A percentile compares a stretch with the other conserved stretches of the same genome.
These are phyloP conservation scores for Hapsidospora chrysogenum DNA, from an alignment of 495 filamentous ascomycete genomes.

Conservation along the genomic window DNA sequence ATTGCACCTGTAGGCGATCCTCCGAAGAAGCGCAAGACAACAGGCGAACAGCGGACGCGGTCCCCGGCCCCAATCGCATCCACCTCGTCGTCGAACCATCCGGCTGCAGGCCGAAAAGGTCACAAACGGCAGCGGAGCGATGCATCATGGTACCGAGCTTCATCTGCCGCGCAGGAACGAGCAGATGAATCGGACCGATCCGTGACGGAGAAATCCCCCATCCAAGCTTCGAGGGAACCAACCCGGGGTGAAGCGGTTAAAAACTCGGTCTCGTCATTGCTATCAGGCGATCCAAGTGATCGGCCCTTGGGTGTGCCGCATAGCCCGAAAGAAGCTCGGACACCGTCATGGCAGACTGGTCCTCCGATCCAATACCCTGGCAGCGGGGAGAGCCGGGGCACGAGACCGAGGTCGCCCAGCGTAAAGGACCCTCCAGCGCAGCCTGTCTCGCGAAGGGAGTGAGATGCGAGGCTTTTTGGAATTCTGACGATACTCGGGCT, in stretches of 20 bases:
- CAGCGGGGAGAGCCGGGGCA: not conserved
- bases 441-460: too few species aligned
- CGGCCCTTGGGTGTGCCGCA: too few species aligned
- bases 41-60: slow-evolving; percentile 33
- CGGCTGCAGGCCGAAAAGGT: slow-evolving; percentile 41
- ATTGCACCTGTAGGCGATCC: slow-evolving; percentile 36
- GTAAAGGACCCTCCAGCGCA: not conserved
- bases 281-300: slow-evolving; percentile 22
- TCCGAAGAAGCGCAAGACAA: slow-evolving; percentile 59
- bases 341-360: not conserved
- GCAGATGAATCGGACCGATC: slow-evolving; percentile 19
- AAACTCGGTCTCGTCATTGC: slow-evolving; percentile 29
- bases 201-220: slow-evolving; percentile 24
- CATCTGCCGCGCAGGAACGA: slow-evolving; percentile 13
- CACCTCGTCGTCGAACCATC: slow-evolving; percentile 34
- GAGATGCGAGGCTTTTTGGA: too few species aligned
- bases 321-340: not conserved
- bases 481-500: too few species aligned
- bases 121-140: slow-evolving; percentile 60
- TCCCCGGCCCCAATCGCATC: slow-evolving; percentile 39
- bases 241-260: slow-evolving; percentile 12
- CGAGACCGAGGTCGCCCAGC: not conserved
- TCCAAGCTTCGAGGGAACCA: slow-evolving; percentile 12
- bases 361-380: not conserved
- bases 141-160: slow-evolving; percentile 30